A percentile compares a stretch with the other conserved stretches of the same genome.
Conservation (phyloP, 2,329 filamentous ascomycete genomes). For the Fusarium compactum region DNA sequence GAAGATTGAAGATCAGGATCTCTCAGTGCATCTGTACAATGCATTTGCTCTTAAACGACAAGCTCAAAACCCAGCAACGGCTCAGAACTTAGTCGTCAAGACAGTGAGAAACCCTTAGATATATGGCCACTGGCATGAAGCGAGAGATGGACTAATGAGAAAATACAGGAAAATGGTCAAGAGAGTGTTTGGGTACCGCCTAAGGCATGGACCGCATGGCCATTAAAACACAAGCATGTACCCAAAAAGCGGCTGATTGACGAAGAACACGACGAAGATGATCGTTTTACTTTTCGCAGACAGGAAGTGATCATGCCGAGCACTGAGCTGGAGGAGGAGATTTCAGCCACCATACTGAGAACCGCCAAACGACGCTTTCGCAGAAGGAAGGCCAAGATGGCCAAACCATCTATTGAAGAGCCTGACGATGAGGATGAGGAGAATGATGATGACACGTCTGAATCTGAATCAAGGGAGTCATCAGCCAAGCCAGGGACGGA, state of each 20-base stretch:
- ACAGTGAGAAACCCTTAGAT: slow-evolving; percentile 39
- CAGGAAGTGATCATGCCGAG: slow-evolving; percentile 63
- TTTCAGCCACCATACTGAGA: slow-evolving; percentile 75
- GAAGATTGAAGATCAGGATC: slow-evolving; percentile 71
- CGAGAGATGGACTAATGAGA: background rate
- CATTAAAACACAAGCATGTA: slow-evolving; percentile 71
- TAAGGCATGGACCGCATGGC: slow-evolving; percentile 87
- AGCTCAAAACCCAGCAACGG: slow-evolving; percentile 44
- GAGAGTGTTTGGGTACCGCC: slow-evolving; percentile 63
- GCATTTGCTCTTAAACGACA: slow-evolving; percentile 73
- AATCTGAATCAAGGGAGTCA: slow-evolving; percentile 29
- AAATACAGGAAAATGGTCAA: slow-evolving; percentile 47
- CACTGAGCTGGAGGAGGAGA: slow-evolving; percentile 74
- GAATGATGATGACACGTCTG: slow-evolving; percentile 18
- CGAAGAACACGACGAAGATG: slow-evolving; percentile 60
- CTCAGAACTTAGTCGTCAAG: slow-evolving; percentile 46
- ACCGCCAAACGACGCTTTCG: slow-evolving; percentile 75
- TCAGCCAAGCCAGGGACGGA: slow-evolving; percentile 32
- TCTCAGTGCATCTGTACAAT: slow-evolving; percentile 84
- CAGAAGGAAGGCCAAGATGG: slow-evolving; percentile 40
- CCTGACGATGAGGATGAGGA: slow-evolving; percentile 12
- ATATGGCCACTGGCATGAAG: background rate
- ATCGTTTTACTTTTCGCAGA: slow-evolving; percentile 64
- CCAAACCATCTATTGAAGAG: slow-evolving; percentile 42
- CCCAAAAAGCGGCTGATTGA: slow-evolving; percentile 68